Percentiles rank a stretch among this genome's conserved stretches.
phyloP scores from a whole-genome alignment of 2,329 filamentous ascomycete genomes.

The Lasiodiplodia sp. region DNA sequence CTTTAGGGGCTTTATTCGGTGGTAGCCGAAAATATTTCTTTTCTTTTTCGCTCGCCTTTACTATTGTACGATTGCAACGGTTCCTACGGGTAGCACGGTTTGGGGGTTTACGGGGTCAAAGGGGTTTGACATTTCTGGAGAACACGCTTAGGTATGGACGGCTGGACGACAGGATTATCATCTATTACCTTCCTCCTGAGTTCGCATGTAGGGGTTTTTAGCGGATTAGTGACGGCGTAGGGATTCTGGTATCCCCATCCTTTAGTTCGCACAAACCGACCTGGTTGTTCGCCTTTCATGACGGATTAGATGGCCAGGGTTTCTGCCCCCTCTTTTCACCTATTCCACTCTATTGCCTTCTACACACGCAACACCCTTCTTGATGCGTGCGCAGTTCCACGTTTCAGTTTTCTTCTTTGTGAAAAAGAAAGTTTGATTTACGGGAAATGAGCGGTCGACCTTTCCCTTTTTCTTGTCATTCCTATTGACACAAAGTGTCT shows the following conservation, averaged over 20 bases:
- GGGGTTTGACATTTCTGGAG: slow-evolving; percentile 11
- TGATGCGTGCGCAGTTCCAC: background rate
- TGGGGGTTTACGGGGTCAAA: slow-evolving; percentile 16
- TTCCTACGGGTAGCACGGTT: slow-evolving; percentile 18
- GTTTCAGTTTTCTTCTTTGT: background rate
- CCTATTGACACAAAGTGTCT: background rate
- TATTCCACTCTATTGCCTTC: background rate
- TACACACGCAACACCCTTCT: background rate
- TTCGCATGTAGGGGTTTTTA: slow-evolving; percentile 4
- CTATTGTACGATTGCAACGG: slow-evolving; percentile 26
- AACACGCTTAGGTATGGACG: slow-evolving; percentile 11
- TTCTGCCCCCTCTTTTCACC: background rate
- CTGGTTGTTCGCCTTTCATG: background rate
- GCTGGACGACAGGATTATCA: slow-evolving; percentile 19
- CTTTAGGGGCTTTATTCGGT: slow-evolving; percentile 16
- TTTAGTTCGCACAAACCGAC: background rate
- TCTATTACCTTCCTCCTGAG: slow-evolving; percentile 7
- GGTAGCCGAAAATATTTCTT: slow-evolving; percentile 7
- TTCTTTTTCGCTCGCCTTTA: background rate
- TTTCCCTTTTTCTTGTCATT: background rate
- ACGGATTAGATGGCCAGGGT: background rate
- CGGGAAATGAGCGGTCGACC: background rate
- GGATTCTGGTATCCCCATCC: background rate
- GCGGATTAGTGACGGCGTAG: slow-evolving; percentile 18
- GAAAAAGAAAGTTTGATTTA: background rate